These are phyloP conservation scores for Paraconiothyrium brasiliense DNA, from an alignment of 2,329 filamentous ascomycete genomes.

Conservation along the genomic window DNA sequence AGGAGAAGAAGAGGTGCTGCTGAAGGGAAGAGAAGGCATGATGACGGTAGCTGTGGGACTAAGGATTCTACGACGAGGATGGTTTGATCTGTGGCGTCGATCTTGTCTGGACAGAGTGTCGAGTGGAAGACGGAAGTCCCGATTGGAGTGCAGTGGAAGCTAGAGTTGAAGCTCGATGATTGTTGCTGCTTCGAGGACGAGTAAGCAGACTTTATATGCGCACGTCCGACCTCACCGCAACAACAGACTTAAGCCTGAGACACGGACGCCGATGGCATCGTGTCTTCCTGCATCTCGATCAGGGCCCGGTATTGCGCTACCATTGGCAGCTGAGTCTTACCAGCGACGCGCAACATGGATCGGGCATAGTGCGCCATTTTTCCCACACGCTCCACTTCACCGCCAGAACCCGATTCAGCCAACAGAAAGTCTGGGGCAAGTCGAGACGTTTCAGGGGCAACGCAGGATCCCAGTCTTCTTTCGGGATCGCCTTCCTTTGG, in stretches of 20 bases:
- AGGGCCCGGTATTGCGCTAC: slow-evolving; percentile 34
- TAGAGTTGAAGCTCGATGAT: slow-evolving; percentile 34
- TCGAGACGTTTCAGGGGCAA: slow-evolving; percentile 38
- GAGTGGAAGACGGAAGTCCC: slow-evolving; percentile 26
- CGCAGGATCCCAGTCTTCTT: slow-evolving; percentile 31
- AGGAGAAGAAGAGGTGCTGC: slow-evolving; percentile 44
- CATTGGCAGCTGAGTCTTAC: slow-evolving; percentile 39
- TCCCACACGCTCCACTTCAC: slow-evolving; percentile 38
- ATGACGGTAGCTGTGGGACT: slow-evolving; percentile 29
- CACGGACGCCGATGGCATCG: slow-evolving; percentile 34
- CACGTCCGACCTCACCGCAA: slow-evolving; percentile 41
- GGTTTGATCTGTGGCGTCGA: slow-evolving; percentile 44
- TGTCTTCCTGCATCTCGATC: slow-evolving; percentile 43
- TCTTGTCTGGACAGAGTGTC: slow-evolving; percentile 35
- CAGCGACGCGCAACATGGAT: slow-evolving; percentile 33
- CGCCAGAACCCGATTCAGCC: slow-evolving; percentile 36
- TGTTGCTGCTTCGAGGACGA: slow-evolving; percentile 36
- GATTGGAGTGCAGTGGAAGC: slow-evolving; percentile 32
- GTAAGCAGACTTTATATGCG: slow-evolving; percentile 44
- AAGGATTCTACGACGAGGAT: slow-evolving; percentile 12
- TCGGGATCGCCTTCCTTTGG: slow-evolving; percentile 29
- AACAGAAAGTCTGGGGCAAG: slow-evolving; percentile 42
- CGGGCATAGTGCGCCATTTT: slow-evolving; percentile 46
- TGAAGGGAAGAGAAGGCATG: slow-evolving; percentile 51
- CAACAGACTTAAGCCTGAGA: slow-evolving; percentile 39